phyloP scores from a whole-genome alignment of 192 early-diverging fungal species.

The Umbelopsis sp. region DNA sequence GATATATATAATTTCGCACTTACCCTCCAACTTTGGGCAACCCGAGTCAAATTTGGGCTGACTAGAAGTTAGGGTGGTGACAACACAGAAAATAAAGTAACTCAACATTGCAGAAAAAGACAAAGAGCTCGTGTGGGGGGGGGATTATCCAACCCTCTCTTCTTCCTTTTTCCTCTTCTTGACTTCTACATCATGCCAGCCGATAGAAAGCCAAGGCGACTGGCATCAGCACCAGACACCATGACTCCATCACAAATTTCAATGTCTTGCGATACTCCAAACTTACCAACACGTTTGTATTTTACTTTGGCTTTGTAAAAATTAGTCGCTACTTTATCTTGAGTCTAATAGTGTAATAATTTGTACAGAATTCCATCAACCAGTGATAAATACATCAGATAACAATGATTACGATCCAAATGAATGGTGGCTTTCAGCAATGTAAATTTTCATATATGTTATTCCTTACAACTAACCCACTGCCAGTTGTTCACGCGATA shows the following conservation, averaged over 20 bases:
- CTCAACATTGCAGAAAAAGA: background rate
- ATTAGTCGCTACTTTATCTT: background rate
- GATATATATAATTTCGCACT: too few species aligned
- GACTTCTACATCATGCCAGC: background rate
- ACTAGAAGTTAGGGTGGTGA: background rate
- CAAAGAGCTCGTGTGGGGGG: background rate
- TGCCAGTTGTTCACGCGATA: background rate
- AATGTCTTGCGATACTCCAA: background rate
- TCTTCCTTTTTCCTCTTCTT: background rate
- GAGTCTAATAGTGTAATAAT: background rate
- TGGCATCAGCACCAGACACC: background rate
- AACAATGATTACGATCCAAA: background rate
- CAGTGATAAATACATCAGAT: too few species aligned
- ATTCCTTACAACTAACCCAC: background rate
- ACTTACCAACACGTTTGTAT: background rate
- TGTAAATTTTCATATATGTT: background rate
- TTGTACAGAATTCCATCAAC: background rate
- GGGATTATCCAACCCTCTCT: background rate
- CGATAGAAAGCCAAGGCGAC: slow-evolving; percentile 8
- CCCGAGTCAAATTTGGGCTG: background rate
- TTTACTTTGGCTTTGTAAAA: background rate
- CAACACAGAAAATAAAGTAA: background rate
- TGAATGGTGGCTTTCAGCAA: background rate
- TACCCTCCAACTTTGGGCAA: too few species aligned
- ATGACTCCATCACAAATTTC: background rate